Evolutionary conservation across 495 filamentous ascomycete species (phyloP).

Genomic region (Xylaria sp.): DNA sequence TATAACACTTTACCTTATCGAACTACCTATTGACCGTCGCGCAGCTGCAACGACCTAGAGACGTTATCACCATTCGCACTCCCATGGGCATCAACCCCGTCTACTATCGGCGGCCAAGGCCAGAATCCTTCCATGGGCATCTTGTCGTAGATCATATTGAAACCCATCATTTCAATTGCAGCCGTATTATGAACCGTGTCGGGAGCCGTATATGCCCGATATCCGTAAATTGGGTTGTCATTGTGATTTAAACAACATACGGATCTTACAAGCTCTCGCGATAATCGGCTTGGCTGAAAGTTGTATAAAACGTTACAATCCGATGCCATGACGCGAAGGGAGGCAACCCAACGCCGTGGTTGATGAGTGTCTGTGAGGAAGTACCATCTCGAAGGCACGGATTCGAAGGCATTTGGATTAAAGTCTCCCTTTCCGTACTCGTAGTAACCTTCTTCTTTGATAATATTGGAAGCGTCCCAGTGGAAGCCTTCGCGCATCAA

Average conservation of each 20-base stretch:
- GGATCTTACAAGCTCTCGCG: neutral
- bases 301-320: neutral
- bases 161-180: neutral
- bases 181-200: no score
- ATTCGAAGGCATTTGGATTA: neutral
- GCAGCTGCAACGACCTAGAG: conserved; percentile 32
- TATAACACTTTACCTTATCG: no score
- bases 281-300: neutral
- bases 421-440: neutral
- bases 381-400: conserved; percentile 18
- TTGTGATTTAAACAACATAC: neutral
- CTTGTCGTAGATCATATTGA: conserved; percentile 34
- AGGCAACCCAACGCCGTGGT: conserved; percentile 26
- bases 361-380: conserved; percentile 24
- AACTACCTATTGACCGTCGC: no score
- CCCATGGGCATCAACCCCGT: no score
- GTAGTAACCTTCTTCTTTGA: conserved; percentile 28
- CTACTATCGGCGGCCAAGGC: conserved; percentile 26
- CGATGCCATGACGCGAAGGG: neutral
- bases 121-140: conserved; percentile 32
- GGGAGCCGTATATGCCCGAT: no score
- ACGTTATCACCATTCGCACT: neutral
- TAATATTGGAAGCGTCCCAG: conserved; percentile 28
- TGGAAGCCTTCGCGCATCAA: conserved; percentile 36
- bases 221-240: neutral